These are phyloP conservation scores for Saccharomycopsis oosterbeekiorum DNA, from an alignment of 805 yeast species.

Conservation along the genomic window DNA sequence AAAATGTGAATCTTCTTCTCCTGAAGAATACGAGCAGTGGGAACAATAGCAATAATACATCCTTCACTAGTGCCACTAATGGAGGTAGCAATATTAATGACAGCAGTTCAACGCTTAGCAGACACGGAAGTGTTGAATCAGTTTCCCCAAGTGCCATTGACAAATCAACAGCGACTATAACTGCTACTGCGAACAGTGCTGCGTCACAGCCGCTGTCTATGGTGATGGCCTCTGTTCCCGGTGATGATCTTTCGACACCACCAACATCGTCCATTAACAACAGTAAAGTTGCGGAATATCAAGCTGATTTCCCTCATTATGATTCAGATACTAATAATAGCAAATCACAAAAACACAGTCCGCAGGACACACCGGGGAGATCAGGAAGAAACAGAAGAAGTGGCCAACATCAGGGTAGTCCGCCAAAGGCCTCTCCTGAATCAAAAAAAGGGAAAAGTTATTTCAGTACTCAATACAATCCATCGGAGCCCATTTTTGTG, in stretches of 20 bases:
- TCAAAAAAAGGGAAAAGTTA: slow-evolving; percentile 35
- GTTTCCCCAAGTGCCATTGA: not conserved
- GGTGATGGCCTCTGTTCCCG: not conserved
- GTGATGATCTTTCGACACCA: not conserved
- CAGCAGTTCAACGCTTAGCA: not conserved
- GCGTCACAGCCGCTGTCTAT: not conserved
- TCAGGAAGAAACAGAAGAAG: not conserved
- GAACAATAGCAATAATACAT: not conserved
- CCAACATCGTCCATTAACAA: not conserved
- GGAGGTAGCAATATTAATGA: not conserved
- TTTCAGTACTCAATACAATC: slow-evolving; percentile 46
- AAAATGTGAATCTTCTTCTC: slow-evolving; percentile 37
- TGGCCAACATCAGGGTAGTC: not conserved
- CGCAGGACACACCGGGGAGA: not conserved
- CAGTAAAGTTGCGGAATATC: not conserved
- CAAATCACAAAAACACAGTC: not conserved
- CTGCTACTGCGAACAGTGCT: not conserved
- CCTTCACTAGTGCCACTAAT: not conserved
- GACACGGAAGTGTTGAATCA: not conserved
- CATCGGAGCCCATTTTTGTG: slow-evolving; percentile 44
- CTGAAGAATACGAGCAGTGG: slow-evolving; percentile 19
- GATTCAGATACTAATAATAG: not conserved
- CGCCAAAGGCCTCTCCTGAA: not conserved
- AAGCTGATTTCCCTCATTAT: not conserved
- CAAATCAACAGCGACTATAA: not conserved